A percentile compares a stretch with the other conserved stretches of the same genome.
phyloP scores from a whole-genome alignment of 768 basidiomycete species.

The Pisolithus albus region DNA sequence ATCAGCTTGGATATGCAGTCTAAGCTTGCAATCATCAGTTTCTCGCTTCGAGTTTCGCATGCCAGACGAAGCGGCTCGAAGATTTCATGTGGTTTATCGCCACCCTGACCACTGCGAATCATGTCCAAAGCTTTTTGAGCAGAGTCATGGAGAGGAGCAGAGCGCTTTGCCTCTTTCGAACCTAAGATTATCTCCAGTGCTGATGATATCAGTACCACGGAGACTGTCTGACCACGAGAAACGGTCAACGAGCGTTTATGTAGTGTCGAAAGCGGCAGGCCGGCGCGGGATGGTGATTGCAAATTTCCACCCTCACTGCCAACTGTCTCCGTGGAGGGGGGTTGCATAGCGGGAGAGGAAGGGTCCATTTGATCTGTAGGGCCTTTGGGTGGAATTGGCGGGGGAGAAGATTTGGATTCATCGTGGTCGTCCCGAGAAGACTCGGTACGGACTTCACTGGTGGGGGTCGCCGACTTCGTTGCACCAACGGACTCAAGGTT shows the following conservation, averaged over 20 bases:
- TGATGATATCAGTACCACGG: constrained; percentile 72
- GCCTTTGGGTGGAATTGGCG: constrained; percentile 3
- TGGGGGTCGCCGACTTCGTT: neutral
- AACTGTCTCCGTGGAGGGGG: constrained; percentile 9
- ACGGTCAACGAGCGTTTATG: constrained; percentile 57
- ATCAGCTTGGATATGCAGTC: constrained; percentile 98
- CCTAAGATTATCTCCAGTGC: constrained; percentile 81
- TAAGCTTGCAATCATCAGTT: constrained; percentile 91
- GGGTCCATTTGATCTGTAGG: constrained; percentile 2
- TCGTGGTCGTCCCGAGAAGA: neutral
- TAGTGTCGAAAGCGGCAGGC: constrained; percentile 13
- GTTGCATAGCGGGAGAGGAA: constrained; percentile 3
- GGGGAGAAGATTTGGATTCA: neutral
- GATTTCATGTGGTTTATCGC: constrained; percentile 75
- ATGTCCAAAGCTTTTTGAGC: constrained; percentile 78
- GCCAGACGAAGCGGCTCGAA: constrained; percentile 95
- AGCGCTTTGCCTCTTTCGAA: constrained; percentile 85
- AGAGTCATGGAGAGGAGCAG: constrained; percentile 72
- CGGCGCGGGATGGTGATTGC: constrained; percentile 15
- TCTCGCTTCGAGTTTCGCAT: constrained; percentile 91
- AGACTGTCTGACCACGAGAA: constrained; percentile 66
- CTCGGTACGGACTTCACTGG: neutral
- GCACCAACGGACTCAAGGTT: too few species aligned
- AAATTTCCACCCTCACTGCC: constrained; percentile 9
- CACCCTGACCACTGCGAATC: constrained; percentile 67